A percentile compares a stretch with the other conserved stretches of the same genome.
These are phyloP conservation scores for Diversispora epigaea DNA, from an alignment of 192 early-diverging fungal genomes.

Conservation along the genomic window DNA sequence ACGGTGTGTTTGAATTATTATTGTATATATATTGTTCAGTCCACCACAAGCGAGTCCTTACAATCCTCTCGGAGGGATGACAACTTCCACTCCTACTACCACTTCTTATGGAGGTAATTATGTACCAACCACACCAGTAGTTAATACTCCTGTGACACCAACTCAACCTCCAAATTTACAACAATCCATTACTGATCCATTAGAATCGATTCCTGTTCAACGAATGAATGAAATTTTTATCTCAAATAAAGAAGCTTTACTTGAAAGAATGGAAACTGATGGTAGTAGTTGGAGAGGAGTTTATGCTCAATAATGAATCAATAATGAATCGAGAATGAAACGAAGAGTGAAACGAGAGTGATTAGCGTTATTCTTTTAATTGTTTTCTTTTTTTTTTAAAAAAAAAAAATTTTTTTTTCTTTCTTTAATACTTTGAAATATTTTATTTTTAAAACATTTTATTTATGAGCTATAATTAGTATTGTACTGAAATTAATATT, in stretches of 20 bases:
- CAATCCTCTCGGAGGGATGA: slow-evolving; percentile 26
- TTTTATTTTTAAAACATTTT: too few relatives aligned
- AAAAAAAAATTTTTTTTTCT: too few relatives aligned
- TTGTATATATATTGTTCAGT: neutral
- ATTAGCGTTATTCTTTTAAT: too few relatives aligned
- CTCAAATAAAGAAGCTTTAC: slow-evolving; percentile 42
- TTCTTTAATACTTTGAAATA: too few relatives aligned
- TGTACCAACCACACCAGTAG: slow-evolving; percentile 23
- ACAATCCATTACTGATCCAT: slow-evolving; percentile 20
- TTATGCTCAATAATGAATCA: slow-evolving; percentile 41
- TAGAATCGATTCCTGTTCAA: slow-evolving; percentile 39
- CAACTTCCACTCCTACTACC: slow-evolving; percentile 14
- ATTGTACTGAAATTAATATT: too few relatives aligned
- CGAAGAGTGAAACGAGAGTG: neutral
- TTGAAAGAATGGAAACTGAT: slow-evolving; percentile 46
- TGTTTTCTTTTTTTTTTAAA: too few relatives aligned
- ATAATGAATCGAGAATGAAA: neutral
- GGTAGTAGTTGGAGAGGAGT: slow-evolving; percentile 49
- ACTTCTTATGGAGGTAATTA: neutral
- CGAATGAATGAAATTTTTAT: slow-evolving; percentile 35
- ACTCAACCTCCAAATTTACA: neutral
- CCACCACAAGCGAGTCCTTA: slow-evolving; percentile 30
- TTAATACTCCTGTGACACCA: slow-evolving; percentile 6
- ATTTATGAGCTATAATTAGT: too few relatives aligned
- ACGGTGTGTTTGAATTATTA: neutral